These are phyloP conservation scores for Grosmannia penicillata DNA, from an alignment of 2,329 filamentous ascomycete genomes.

Conservation along the genomic window DNA sequence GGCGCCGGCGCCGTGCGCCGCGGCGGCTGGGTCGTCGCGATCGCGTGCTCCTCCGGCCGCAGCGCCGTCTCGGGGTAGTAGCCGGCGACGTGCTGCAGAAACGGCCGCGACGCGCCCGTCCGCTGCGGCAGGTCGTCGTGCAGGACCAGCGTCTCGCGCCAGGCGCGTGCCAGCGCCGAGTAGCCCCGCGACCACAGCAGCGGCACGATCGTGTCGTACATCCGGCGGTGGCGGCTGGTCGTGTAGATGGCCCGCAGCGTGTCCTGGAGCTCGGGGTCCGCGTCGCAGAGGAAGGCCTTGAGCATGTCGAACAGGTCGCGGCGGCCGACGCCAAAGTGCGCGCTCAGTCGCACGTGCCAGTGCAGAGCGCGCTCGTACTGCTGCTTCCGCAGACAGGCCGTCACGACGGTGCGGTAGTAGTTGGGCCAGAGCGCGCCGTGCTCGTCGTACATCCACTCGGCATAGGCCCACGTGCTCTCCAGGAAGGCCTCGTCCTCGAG, in stretches of 20 bases:
- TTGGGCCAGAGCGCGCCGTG: slow-evolving; percentile 31
- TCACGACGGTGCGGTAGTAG: slow-evolving; percentile 32
- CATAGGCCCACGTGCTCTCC: slow-evolving; percentile 21
- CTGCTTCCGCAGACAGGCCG: slow-evolving; percentile 24
- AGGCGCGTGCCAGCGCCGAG: slow-evolving; percentile 27
- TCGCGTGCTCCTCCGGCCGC: slow-evolving; percentile 20
- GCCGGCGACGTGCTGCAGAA: slow-evolving; percentile 29
- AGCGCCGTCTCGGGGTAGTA: slow-evolving; percentile 29
- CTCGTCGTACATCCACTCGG: slow-evolving; percentile 25
- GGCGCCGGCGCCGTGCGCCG: not conserved
- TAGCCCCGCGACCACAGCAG: slow-evolving; percentile 31
- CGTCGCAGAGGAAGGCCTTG: slow-evolving; percentile 23
- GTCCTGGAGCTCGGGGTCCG: slow-evolving; percentile 20
- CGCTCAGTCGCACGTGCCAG: slow-evolving; percentile 32
- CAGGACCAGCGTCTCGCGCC: slow-evolving; percentile 28
- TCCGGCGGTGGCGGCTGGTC: slow-evolving; percentile 22
- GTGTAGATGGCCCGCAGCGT: slow-evolving; percentile 30
- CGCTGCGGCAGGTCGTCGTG: slow-evolving; percentile 25
- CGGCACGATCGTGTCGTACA: slow-evolving; percentile 39
- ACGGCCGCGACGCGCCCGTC: slow-evolving; percentile 26
- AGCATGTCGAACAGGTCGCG: slow-evolving; percentile 26
- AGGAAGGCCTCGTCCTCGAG: slow-evolving; percentile 19
- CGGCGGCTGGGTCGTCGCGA: slow-evolving; percentile 2
- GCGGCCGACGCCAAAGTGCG: slow-evolving; percentile 25
- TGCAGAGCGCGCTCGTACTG: slow-evolving; percentile 23